A percentile compares a stretch with the other conserved stretches of the same genome.
Evolutionary conservation across 1,284 basidiomycete species (phyloP).

Genomic region (Rhodotorula sp.): DNA sequence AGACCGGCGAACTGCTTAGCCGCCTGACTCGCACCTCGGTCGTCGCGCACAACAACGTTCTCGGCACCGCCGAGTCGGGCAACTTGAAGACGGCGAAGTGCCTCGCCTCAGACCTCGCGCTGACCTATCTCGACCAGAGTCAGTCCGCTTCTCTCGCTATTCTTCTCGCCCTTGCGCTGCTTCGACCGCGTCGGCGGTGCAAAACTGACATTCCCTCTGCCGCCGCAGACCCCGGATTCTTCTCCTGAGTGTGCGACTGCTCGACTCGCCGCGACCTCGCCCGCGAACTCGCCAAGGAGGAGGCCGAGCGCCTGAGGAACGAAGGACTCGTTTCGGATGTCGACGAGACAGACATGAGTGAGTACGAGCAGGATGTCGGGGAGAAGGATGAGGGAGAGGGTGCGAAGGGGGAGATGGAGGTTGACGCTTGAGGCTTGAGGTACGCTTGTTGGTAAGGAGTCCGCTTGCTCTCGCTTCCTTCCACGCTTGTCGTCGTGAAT

Average conservation of each 20-base stretch:
- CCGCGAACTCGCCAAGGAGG: constrained; percentile 8
- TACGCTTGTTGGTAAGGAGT: too few relatives aligned
- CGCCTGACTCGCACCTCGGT: constrained; percentile 52
- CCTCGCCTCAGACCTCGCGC: constrained; percentile 2
- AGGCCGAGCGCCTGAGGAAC: not conserved
- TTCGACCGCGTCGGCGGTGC: too few relatives aligned
- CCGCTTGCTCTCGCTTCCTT: too few relatives aligned
- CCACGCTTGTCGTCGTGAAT: too few relatives aligned
- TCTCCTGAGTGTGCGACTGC: constrained; percentile 11
- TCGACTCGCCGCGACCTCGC: constrained; percentile 2
- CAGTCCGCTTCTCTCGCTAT: not conserved
- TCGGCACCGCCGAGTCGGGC: constrained; percentile 53
- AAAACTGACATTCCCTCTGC: too few relatives aligned
- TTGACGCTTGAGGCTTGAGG: not conserved
- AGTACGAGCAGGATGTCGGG: not conserved
- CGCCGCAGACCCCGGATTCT: constrained; percentile 16
- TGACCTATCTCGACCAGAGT: constrained; percentile 14
- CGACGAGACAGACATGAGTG: not conserved
- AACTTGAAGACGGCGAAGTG: constrained; percentile 22
- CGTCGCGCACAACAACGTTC: constrained; percentile 61
- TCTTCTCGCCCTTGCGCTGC: not conserved
- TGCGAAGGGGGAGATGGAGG: not conserved
- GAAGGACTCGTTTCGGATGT: constrained; percentile 9
- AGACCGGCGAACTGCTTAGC: constrained; percentile 10
- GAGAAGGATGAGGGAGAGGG: not conserved